Percentiles rank a stretch among this genome's conserved stretches.
Evolutionary conservation across 176 grass and related monocot species (phyloP).

Genomic region (Paspalum notatum): DNA sequence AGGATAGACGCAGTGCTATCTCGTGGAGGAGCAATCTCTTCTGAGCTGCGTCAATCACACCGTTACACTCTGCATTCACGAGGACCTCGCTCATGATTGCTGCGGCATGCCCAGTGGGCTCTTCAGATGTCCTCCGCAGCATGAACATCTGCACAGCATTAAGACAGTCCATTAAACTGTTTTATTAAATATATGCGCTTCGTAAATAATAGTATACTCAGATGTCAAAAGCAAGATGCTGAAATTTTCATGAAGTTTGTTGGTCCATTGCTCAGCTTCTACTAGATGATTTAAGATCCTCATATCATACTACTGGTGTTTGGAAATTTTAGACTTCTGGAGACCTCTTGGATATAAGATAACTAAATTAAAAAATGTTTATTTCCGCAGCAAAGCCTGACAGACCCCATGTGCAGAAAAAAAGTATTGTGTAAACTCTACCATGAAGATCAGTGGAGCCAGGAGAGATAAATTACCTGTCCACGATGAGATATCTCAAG

Average conservation of each 20-base stretch:
- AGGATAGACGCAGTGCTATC: slow-evolving; percentile 83
- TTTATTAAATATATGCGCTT: not conserved
- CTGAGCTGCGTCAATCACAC: slow-evolving; percentile 81
- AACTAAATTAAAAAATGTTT: not conserved
- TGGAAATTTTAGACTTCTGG: not conserved
- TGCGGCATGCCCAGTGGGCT: slow-evolving; percentile 78
- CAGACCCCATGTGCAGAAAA: too few species aligned
- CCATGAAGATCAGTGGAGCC: not conserved
- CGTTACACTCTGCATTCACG: slow-evolving; percentile 82
- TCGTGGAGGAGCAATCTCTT: slow-evolving; percentile 82
- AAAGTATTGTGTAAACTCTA: not conserved
- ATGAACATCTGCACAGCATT: slow-evolving; percentile 74
- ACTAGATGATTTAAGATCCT: slow-evolving; percentile 3
- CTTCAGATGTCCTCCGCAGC: slow-evolving; percentile 78
- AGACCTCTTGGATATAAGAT: not conserved
- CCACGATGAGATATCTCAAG: slow-evolving; percentile 86
- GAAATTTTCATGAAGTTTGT: not conserved
- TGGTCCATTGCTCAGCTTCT: not conserved
- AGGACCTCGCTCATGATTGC: slow-evolving; percentile 88
- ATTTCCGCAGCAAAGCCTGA: not conserved
- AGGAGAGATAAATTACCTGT: slow-evolving; percentile 60
- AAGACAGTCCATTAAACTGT: slow-evolving; percentile 24
- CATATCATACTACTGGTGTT: too few species aligned
- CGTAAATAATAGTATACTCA: not conserved
- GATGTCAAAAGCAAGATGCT: slow-evolving; percentile 3